These are phyloP conservation scores for Metarhizium sp. DNA, from an alignment of 2,329 filamentous ascomycete species.

Conservation along the genomic window DNA sequence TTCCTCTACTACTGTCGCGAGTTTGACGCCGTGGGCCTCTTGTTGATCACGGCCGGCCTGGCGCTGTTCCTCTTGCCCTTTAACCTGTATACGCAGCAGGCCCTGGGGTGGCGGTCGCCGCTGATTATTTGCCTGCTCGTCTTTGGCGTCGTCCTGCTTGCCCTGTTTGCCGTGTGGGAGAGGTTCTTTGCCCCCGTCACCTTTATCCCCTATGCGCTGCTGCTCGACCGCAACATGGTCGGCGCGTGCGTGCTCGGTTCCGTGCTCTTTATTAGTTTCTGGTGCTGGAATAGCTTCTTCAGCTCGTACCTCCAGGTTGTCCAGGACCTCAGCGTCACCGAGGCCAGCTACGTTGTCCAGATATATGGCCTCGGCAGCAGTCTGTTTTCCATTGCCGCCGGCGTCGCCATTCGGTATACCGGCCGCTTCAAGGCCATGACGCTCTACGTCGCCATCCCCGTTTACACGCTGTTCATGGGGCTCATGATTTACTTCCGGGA, in stretches of 20 bases:
- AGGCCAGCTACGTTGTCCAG: conserved; percentile 46
- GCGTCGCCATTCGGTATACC: conserved; percentile 36
- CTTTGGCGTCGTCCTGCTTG: conserved; percentile 46
- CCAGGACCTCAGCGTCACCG: conserved; percentile 38
- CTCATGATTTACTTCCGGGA: conserved; percentile 51
- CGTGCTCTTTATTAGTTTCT: conserved; percentile 33
- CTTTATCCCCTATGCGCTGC: conserved; percentile 32
- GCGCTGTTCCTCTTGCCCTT: conserved; percentile 57
- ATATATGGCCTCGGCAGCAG: conserved; percentile 37
- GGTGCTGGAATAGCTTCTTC: conserved; percentile 39
- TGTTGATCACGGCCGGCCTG: conserved; percentile 45
- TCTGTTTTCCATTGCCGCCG: conserved; percentile 38
- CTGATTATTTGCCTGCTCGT: conserved; percentile 43
- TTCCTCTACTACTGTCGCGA: conserved; percentile 44
- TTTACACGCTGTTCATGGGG: conserved; percentile 43
- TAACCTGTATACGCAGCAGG: conserved; percentile 20
- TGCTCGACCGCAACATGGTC: conserved; percentile 38
- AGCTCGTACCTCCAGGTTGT: conserved; percentile 45
- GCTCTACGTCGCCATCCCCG: conserved; percentile 40
- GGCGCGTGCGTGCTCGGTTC: conserved; percentile 33
- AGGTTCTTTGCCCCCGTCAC: conserved; percentile 34
- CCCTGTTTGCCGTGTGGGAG: conserved; percentile 49
- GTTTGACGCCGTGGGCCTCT: conserved; percentile 50
- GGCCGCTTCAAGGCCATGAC: conserved; percentile 44
- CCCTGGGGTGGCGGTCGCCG: neutral